Evolutionary conservation across 768 basidiomycete genomes (phyloP), one percentile per base, ranked within the genome.

Genomic region (Crepidotus variabilis): DNA sequence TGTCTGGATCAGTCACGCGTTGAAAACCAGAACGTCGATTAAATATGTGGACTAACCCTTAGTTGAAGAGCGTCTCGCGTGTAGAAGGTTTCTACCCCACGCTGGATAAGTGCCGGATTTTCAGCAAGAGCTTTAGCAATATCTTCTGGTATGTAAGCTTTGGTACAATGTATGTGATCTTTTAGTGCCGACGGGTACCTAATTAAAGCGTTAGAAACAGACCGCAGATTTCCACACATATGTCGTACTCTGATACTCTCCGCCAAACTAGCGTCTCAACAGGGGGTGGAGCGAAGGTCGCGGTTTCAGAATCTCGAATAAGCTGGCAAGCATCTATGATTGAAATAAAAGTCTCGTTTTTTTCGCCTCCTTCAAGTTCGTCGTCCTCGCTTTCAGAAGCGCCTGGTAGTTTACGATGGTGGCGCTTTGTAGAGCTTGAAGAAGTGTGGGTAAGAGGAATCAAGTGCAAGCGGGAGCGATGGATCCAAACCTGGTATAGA

Each of bases 31-130:
- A 10, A 39, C 18, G 22, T 51, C 34, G 50, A 39, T 46, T 11
- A 21, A 10, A 20, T 48, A 22, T 45, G 50, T 8, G 28, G 28
- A 43, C 86, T 70, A 70, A 96, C 92, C 36, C 94, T 85, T 53
- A 98, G 75, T 69, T 95, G 94, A 13, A 88, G 76, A 0, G 91
- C 90, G 75, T 98, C 97, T 52, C 97, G 82, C 2, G 94, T 97
- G 69, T 99, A 99, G 69, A 99, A 99, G 3, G 90, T 82, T 70
- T 95, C 94, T 2, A 90, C 81, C 0, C 95, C 90, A 64, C 86
- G 88, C 63, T 98, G 94, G 14, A 95, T 77, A 13, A 99, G 79
- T 1, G 78, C 71, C 0, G 87, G 88, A 58, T 85, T 75, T 9
- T 75, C 70, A 6, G 75, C 67, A 28, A 99, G 75, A 0, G 90